Percentiles rank a stretch among this genome's conserved stretches.
Evolutionary conservation across 345 rosid genomes (phyloP).

Genomic region (Excoecaria cochinchinensis): DNA sequence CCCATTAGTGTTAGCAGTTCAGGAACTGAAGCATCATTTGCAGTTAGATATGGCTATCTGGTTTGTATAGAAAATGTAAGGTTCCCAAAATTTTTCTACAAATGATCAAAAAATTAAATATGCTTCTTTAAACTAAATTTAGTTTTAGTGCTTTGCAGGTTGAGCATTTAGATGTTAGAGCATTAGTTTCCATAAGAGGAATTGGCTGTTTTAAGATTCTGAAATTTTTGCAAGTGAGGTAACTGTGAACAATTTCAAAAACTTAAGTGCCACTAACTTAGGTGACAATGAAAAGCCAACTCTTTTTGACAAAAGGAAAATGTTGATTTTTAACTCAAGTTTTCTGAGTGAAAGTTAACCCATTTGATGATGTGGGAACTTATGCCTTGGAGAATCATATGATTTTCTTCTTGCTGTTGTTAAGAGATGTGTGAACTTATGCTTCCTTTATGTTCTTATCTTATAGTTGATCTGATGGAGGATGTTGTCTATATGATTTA

Average conservation of each 20-base stretch:
- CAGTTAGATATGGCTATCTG: constrained; percentile 73
- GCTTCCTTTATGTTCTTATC: too few species aligned
- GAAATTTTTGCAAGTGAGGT: constrained; percentile 49
- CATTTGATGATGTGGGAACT: too few species aligned
- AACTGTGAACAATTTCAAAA: neutral
- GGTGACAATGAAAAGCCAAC: neutral
- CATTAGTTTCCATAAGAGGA: constrained; percentile 65
- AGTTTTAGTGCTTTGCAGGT: constrained; percentile 42
- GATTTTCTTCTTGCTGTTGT: too few species aligned
- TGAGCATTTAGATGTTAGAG: constrained; percentile 68
- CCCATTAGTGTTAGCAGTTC: constrained; percentile 59
- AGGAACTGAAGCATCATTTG: constrained; percentile 68
- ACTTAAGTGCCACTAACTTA: neutral
- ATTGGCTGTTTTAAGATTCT: constrained; percentile 63
- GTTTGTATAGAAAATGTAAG: constrained; percentile 73
- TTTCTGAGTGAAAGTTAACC: too few species aligned
- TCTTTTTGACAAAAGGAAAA: too few species aligned
- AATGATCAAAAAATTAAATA: neutral
- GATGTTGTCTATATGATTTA: too few species aligned
- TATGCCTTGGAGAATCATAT: too few species aligned
- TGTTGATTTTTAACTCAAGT: too few species aligned
- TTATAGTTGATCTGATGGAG: too few species aligned
- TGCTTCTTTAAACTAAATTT: constrained; percentile 9
- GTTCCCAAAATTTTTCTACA: constrained; percentile 13
- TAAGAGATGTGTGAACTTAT: too few species aligned